phyloP scores from a whole-genome alignment of 495 filamentous ascomycete genomes.

The Penicillium riverlandense region DNA sequence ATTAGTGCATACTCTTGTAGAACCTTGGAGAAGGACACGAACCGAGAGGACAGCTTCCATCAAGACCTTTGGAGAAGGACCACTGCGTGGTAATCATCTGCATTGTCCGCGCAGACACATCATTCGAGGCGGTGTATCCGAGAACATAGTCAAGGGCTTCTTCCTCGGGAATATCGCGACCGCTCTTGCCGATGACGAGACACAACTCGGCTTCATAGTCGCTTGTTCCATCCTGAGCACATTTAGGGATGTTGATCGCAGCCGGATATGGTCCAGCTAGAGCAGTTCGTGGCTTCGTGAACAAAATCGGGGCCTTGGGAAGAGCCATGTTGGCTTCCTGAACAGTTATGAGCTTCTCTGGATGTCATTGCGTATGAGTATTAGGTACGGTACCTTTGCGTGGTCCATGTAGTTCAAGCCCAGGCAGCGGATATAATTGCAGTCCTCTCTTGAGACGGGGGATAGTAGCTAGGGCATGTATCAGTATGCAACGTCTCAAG shows the following conservation, averaged over 20 bases:
- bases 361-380: neutral
- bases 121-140: slow-evolving; percentile 35
- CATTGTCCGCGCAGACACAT: slow-evolving; percentile 29
- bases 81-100: slow-evolving; percentile 31
- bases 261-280: slow-evolving; percentile 36
- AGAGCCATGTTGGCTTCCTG: slow-evolving; percentile 30
- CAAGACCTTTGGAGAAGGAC: slow-evolving; percentile 39
- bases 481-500: neutral
- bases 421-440: slow-evolving; percentile 34
- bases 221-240: slow-evolving; percentile 36
- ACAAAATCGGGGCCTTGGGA: slow-evolving; percentile 33
- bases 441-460: slow-evolving; percentile 22
- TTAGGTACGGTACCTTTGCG: slow-evolving; percentile 12
- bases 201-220: slow-evolving; percentile 44
- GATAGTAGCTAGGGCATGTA: slow-evolving; percentile 18
- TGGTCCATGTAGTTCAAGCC: slow-evolving; percentile 42
- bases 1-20: no score
- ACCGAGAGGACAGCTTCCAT: slow-evolving; percentile 28
- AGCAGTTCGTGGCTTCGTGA: slow-evolving; percentile 40
- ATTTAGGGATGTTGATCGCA: slow-evolving; percentile 32
- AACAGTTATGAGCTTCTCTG: no score
- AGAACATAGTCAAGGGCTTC: slow-evolving; percentile 35
- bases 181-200: slow-evolving; percentile 31
- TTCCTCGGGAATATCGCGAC: slow-evolving; percentile 30
- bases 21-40: no score